Base-by-base conservation (phyloP, 805 yeast genomes). In the Kluyveromyces dobzhanskii region DNA sequence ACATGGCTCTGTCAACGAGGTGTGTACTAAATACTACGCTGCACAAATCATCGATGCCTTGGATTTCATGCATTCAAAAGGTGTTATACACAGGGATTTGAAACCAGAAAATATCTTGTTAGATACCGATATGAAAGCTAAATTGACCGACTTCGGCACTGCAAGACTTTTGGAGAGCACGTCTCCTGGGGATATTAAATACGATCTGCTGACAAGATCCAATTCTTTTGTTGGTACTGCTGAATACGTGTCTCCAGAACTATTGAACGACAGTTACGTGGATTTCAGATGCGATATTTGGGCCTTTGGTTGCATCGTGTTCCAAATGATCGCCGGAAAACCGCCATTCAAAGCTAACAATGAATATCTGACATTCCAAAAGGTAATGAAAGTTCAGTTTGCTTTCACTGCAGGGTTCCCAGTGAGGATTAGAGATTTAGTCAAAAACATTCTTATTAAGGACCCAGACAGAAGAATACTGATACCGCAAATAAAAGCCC, bases 221-320 rank as follows among this genome's bases (percentile, higher is more conserved):
- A 79, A 74, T 47, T 83, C 92, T 0, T 84, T 84, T 62, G 94
- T 84, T 21, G 94, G 94, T 3, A 83, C 90, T 0, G 90, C 90
- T 0, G 90, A 82, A 49, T 82, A 82, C 50, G 88, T 83, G 5
- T 79, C 88, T 0, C 94, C 94, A 0, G 94, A 84, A 51, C 62
- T 84, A 28, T 64, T 84, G 43, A 85, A 80, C 45, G 83, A 73
- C 51, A 83, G 81, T 50, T 79, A 76, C 41, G 85, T 86, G 0
- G 97, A 97, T 1, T 80, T 78, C 49, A 87, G 97, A 1, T 84
- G 96, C 37, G 99, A 92, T 62, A 80, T 92, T n/a, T 92, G 99
- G 99, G 90, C 97, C 9, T 85, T 94, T 61, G 99, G 98, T 1
- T 87, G 97, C 57, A 90, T 92, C 6, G 61, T 92, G 0, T 92